A percentile compares a stretch with the other conserved stretches of the same genome.
Conservation (phyloP, 2,329 filamentous ascomycete genomes). For the Beauveria bassiana region DNA sequence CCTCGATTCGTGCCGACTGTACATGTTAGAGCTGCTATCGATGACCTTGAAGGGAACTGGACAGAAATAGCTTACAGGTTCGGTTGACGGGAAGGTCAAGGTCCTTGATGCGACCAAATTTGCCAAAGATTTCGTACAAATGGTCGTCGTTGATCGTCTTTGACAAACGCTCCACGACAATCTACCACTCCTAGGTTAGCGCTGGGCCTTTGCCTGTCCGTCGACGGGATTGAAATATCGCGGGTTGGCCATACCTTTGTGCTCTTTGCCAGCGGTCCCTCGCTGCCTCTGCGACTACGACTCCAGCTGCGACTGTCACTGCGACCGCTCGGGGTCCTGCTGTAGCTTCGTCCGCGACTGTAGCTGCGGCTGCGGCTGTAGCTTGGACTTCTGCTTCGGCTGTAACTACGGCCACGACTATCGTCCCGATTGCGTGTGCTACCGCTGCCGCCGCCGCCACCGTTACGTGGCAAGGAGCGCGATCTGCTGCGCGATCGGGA, state of each 20-base stretch:
- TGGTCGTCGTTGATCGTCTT: constrained; percentile 91
- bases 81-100: constrained; percentile 86
- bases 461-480: constrained; percentile 4
- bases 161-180: constrained; percentile 91
- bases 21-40: constrained; percentile 26
- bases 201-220: neutral
- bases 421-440: neutral
- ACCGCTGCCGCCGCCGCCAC: neutral
- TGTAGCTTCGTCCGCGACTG: constrained; percentile 18
- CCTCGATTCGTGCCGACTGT: constrained; percentile 77
- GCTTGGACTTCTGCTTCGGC: constrained; percentile 18
- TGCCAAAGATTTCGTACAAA: constrained; percentile 83
- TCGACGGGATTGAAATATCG: too few species aligned
- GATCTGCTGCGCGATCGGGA: constrained; percentile 21
- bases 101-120: constrained; percentile 78
- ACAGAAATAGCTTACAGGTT: constrained; percentile 52
- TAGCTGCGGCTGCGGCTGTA: constrained; percentile 19
- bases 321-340: constrained; percentile 22
- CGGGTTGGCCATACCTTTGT: constrained; percentile 40
- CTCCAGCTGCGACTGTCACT: constrained; percentile 24
- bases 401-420: constrained; percentile 20
- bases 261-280: constrained; percentile 33
- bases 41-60: neutral
- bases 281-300: constrained; percentile 22
- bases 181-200: constrained; percentile 32